Base-by-base conservation (phyloP, 176 grass and related monocot genomes). In the Echinochloa phyllopogon region DNA sequence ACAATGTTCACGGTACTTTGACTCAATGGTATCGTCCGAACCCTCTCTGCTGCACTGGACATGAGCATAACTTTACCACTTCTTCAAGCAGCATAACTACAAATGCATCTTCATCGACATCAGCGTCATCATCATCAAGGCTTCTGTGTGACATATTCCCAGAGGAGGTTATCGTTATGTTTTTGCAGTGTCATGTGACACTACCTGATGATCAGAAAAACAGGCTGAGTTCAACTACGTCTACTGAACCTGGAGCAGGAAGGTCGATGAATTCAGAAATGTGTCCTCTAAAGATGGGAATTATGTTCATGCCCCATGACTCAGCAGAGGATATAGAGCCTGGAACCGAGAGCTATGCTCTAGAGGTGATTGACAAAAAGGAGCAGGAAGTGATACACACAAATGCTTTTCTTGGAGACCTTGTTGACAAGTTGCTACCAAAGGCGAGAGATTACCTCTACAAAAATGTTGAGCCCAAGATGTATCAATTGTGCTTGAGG, bases 251-350 rank as follows among this genome's bases (percentile, higher is more conserved):
- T 64, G 60, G 76, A 41, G 40, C 6, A 41, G 6, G 40, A 1
- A 44, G 42, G 6, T 44, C 6, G 6, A 6, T 9, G 8, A 44
- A 44, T 9, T 44, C 42, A 8, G 11, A 13, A 29, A 29, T 29
- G 23, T 4, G 3, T 11, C 21, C 53, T 6, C 21, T 81, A 12
- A 69, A 81, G 49, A 12, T 69, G 4, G n/a, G 12, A 15, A n/a
- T 53, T 24, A 12, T 81, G 14, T 17, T 69, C 23, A 41, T 81
- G 10, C 78, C 78, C 33, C 64, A 69, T 37, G 78, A 81, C 64
- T 11, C 49, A 4, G 33, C 64, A 0, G 43, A 55, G 47, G 48
- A 65, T 11, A 53, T 55, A 10, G 78, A 55, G 12, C 15, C 65
- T 59, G 14, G 2, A 44, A 39, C 15, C 8, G 66, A 82, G 23